Percentiles rank a stretch among this genome's conserved stretches.
phyloP scores from a whole-genome alignment of 305 asterid species.

The Fraxinus paxiana region DNA sequence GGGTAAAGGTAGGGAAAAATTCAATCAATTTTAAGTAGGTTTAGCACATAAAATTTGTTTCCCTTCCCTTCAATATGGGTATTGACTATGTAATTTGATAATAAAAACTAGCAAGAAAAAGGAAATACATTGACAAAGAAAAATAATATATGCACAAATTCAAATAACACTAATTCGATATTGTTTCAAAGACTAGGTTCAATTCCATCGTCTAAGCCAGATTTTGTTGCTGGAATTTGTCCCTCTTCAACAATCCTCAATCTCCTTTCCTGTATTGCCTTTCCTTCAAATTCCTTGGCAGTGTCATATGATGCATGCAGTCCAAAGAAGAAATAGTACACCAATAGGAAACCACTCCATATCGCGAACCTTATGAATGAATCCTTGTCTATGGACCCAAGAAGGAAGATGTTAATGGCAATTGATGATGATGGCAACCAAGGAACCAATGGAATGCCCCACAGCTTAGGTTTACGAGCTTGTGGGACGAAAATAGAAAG shows the following conservation, averaged over 20 bases:
- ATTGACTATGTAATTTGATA: not conserved
- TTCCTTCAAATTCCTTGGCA: slow-evolving; percentile 35
- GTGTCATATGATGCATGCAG: slow-evolving; percentile 56
- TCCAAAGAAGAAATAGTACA: slow-evolving; percentile 43
- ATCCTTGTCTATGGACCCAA: slow-evolving; percentile 43
- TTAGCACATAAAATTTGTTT: not conserved
- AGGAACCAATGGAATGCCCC: slow-evolving; percentile 60
- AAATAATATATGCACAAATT: slow-evolving; percentile 18
- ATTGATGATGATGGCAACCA: slow-evolving; percentile 54
- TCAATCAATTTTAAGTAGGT: not conserved
- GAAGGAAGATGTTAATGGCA: slow-evolving; percentile 45
- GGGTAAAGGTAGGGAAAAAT: not conserved
- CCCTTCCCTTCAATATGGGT: not conserved
- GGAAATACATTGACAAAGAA: not conserved
- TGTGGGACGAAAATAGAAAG: slow-evolving; percentile 43
- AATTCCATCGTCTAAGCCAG: slow-evolving; percentile 13
- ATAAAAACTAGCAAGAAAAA: not conserved
- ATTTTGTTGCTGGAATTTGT: slow-evolving; percentile 1
- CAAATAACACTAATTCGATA: not conserved
- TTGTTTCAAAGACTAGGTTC: slow-evolving; percentile 11
- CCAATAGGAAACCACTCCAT: slow-evolving; percentile 40
- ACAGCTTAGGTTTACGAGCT: slow-evolving; percentile 42
- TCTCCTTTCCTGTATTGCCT: slow-evolving; percentile 13
- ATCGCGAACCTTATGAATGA: slow-evolving; percentile 41
- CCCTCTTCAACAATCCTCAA: slow-evolving; percentile 41